Evolutionary conservation across 306 rosid genomes (phyloP).

Genomic region (Gastrolobium villosum): DNA sequence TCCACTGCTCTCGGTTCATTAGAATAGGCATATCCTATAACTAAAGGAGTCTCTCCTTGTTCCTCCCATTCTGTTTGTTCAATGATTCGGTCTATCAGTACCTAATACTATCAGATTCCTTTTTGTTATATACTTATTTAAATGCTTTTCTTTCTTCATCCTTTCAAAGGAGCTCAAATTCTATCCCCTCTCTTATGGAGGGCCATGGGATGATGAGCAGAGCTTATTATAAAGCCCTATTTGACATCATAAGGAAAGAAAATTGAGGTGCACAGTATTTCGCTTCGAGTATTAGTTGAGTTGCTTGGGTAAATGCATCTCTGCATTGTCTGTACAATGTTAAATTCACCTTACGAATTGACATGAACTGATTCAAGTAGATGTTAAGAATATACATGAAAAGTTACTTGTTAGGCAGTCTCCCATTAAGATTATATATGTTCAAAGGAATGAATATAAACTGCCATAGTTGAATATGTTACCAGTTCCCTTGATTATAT

Average conservation of each 20-base stretch:
- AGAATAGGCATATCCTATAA: background rate
- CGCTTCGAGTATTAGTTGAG: background rate
- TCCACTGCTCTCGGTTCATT: background rate
- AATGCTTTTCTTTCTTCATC: background rate
- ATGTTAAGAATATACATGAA: background rate
- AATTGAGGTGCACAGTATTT: conserved; percentile 3
- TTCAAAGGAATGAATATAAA: conserved; percentile 1
- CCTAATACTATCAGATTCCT: background rate
- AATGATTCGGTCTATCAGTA: background rate
- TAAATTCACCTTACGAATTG: conserved; percentile 7
- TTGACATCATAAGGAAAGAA: background rate
- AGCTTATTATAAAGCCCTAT: background rate
- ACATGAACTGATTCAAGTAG: conserved; percentile 6
- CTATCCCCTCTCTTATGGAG: background rate
- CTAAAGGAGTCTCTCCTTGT: background rate
- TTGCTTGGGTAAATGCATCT: background rate
- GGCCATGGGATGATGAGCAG: conserved; percentile 23
- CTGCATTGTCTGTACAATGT: conserved; percentile 8
- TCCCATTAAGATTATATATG: background rate
- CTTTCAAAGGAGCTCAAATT: background rate
- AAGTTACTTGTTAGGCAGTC: background rate
- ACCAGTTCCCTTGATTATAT: conserved; percentile 5
- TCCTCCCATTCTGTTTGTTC: conserved; percentile 16
- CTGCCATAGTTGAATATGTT: background rate
- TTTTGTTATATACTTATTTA: background rate